These are phyloP conservation scores for Alternaria sp. DNA, from an alignment of 2,329 filamentous ascomycete species.

Conservation along the genomic window DNA sequence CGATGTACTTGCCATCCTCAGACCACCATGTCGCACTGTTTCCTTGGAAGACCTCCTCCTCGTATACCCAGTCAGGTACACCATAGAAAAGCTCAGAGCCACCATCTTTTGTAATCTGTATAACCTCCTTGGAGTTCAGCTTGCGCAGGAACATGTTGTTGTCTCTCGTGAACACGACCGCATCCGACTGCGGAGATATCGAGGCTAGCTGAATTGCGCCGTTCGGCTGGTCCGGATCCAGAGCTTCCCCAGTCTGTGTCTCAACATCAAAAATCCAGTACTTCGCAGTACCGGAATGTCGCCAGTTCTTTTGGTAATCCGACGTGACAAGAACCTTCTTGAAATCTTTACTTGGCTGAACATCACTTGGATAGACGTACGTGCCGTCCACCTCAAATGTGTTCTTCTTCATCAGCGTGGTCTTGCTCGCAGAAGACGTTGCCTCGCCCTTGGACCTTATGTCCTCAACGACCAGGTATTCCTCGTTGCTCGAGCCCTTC, in stretches of 20 bases:
- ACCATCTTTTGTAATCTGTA: constrained; percentile 84
- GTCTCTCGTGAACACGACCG: constrained; percentile 84
- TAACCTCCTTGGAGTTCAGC: constrained; percentile 64
- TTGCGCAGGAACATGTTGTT: constrained; percentile 90
- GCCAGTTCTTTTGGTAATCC: constrained; percentile 77
- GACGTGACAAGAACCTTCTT: constrained; percentile 86
- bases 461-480: constrained; percentile 87
- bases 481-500: constrained; percentile 63
- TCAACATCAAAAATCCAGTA: constrained; percentile 95
- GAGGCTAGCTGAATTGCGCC: constrained; percentile 80
- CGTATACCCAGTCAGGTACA: constrained; percentile 96
- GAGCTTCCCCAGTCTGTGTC: constrained; percentile 75
- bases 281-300: constrained; percentile 82
- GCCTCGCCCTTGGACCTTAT: constrained; percentile 64
- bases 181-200: constrained; percentile 88
- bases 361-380: constrained; percentile 63
- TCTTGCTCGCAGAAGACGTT: constrained; percentile 59
- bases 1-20: constrained; percentile 83
- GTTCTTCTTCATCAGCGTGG: constrained; percentile 75
- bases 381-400: constrained; percentile 67
- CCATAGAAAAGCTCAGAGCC: constrained; percentile 92
- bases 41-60: constrained; percentile 80
- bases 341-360: constrained; percentile 81
- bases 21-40: constrained; percentile 96
- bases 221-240: constrained; percentile 72